Percentiles rank a stretch among this genome's conserved stretches.
These are phyloP conservation scores for Metahyphopichia silvanorum DNA, from an alignment of 805 yeast species.

Conservation along the genomic window DNA sequence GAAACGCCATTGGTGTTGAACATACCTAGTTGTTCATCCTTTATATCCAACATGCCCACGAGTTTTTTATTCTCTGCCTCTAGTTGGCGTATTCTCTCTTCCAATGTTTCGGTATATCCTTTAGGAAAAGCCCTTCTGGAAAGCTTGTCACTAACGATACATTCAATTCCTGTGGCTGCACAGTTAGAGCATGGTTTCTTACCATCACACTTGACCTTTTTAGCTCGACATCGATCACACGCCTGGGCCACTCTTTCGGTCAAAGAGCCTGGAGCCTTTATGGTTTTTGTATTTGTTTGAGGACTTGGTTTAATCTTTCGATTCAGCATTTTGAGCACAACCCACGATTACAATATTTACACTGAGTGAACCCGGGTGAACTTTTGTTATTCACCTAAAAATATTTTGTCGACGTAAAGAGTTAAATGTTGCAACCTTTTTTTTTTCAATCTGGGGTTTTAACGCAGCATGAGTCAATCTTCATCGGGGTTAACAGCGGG, in stretches of 20 bases:
- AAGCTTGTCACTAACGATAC: conserved; percentile 84
- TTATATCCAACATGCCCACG: conserved; percentile 56
- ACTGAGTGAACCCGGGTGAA: too few species aligned
- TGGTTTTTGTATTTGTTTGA: conserved; percentile 34
- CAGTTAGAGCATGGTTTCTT: conserved; percentile 78
- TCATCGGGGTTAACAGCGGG: too few species aligned
- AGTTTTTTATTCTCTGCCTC: conserved; percentile 77
- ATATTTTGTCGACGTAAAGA: too few species aligned
- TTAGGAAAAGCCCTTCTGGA: conserved; percentile 85
- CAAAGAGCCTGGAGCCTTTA: conserved; percentile 65
- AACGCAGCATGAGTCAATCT: too few species aligned
- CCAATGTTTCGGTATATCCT: conserved; percentile 88
- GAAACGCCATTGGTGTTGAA: conserved; percentile 8
- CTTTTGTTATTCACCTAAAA: too few species aligned
- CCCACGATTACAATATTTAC: too few species aligned
- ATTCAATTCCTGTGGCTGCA: conserved; percentile 78
- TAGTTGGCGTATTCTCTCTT: conserved; percentile 81
- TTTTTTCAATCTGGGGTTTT: too few species aligned
- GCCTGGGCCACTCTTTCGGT: conserved; percentile 82
- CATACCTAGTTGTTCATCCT: conserved; percentile 59
- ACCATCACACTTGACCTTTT: conserved; percentile 79
- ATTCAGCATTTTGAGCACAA: too few species aligned
- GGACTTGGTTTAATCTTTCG: background rate
- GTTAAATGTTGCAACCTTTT: too few species aligned
- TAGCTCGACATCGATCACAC: conserved; percentile 83